Conservation (phyloP, 129 eudicot genomes). For the Helianthus annuus region DNA sequence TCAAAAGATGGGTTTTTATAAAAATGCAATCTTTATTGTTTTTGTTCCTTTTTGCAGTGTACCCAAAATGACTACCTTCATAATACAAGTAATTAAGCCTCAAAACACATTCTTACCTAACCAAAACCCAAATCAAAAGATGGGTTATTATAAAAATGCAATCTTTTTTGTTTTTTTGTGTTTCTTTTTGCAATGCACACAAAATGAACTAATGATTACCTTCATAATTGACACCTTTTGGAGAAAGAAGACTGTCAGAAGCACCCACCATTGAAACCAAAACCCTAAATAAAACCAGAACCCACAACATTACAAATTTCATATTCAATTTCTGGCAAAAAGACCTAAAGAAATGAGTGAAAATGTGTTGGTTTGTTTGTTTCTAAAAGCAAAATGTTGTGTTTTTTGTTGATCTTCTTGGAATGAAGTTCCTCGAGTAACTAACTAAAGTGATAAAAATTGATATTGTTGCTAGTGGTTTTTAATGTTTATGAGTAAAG, state of each 20-base stretch:
- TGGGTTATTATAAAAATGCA: conserved; percentile 8
- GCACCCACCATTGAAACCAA: conserved; percentile 39
- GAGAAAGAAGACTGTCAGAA: conserved; percentile 77
- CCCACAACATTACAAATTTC: conserved; percentile 33
- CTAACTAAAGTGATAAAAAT: conserved; percentile 35
- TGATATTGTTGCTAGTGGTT: conserved; percentile 28
- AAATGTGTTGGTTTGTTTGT: conserved; percentile 24
- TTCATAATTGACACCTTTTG: conserved; percentile 96
- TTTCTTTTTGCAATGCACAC: not conserved
- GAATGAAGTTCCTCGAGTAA: conserved; percentile 43
- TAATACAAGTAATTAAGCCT: conserved; percentile 19
- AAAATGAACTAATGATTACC: conserved; percentile 39
- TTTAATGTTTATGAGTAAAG: conserved; percentile 29
- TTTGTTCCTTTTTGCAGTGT: not conserved
- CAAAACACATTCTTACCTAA: not conserved
- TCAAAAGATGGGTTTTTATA: conserved; percentile 3
- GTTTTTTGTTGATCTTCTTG: conserved; percentile 35
- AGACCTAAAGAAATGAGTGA: conserved; percentile 6
- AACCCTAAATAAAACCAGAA: conserved; percentile 35
- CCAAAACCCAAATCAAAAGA: conserved; percentile 1
- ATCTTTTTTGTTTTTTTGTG: not conserved
- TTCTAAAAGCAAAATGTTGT: conserved; percentile 24
- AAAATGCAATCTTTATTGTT: conserved; percentile 5
- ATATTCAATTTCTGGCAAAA: conserved; percentile 22
- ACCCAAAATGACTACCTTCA: conserved; percentile 61